Conservation (phyloP, 805 yeast species). For the Barnettozyma populi region DNA sequence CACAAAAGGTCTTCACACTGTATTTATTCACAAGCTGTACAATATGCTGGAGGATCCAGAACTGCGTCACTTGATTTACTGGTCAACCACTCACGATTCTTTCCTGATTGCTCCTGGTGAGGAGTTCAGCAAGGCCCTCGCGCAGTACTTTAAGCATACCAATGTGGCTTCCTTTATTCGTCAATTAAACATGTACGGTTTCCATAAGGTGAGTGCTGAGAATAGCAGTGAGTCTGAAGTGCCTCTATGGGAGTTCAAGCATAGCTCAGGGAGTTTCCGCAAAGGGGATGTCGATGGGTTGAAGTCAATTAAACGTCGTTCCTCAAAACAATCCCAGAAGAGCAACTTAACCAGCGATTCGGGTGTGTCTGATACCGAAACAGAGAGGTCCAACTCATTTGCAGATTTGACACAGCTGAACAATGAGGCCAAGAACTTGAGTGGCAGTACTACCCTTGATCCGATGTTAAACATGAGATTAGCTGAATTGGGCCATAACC, state of each 20-base stretch:
- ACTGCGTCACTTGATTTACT: constrained; percentile 75
- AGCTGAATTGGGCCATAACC: constrained; percentile 35
- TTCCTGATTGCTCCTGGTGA: constrained; percentile 83
- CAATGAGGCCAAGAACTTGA: not conserved
- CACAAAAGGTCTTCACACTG: constrained; percentile 35
- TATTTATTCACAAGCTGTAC: constrained; percentile 85
- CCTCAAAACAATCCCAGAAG: constrained; percentile 36
- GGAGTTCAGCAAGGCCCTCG: constrained; percentile 69
- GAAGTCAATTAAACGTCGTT: constrained; percentile 72
- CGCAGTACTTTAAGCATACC: constrained; percentile 70
- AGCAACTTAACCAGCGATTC: constrained; percentile 6
- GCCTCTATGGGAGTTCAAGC: constrained; percentile 81
- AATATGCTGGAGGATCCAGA: constrained; percentile 80
- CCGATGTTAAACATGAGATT: constrained; percentile 23
- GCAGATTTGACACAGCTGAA: constrained; percentile 12
- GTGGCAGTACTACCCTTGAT: constrained; percentile 12
- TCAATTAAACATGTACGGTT: constrained; percentile 78
- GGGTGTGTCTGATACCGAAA: constrained; percentile 18
- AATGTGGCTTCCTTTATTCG: constrained; percentile 76
- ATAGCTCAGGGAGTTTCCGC: constrained; percentile 69
- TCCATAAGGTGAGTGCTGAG: constrained; percentile 53
- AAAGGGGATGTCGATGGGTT: constrained; percentile 76
- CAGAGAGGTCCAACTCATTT: constrained; percentile 19
- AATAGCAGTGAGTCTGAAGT: constrained; percentile 11
- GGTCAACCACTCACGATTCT: constrained; percentile 67